Percentiles rank a stretch among this genome's conserved stretches.
Evolutionary conservation across 1,139 yeast species (phyloP).

Genomic region (Yamadazyma dendronema): DNA sequence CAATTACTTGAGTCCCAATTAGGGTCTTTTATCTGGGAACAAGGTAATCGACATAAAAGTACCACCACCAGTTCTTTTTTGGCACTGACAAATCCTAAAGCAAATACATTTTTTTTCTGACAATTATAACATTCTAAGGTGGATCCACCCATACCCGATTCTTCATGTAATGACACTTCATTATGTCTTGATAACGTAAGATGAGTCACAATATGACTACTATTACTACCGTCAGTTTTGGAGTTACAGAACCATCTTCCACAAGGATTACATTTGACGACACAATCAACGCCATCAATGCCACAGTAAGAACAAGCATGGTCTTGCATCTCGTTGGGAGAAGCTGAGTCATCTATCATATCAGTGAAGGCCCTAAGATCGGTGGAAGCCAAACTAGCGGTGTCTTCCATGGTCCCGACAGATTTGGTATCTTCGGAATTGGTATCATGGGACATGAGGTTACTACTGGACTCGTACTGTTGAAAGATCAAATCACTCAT

Average conservation of each 20-base stretch:
- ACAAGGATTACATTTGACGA: slow-evolving; percentile 77
- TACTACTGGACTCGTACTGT: slow-evolving; percentile 10
- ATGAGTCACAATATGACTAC: slow-evolving; percentile 87
- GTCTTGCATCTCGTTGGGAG: slow-evolving; percentile 17
- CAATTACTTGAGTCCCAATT: slow-evolving; percentile 90
- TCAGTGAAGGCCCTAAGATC: background rate
- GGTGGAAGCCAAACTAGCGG: slow-evolving; percentile 1
- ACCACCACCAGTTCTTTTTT: slow-evolving; percentile 87
- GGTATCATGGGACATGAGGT: background rate
- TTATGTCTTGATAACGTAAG: slow-evolving; percentile 80
- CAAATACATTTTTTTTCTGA: slow-evolving; percentile 78
- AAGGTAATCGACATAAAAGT: slow-evolving; percentile 82
- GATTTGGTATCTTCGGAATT: background rate
- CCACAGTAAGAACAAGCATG: slow-evolving; percentile 79
- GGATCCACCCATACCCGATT: slow-evolving; percentile 82
- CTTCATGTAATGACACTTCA: slow-evolving; percentile 70
- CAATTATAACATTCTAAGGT: slow-evolving; percentile 88
- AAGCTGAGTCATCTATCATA: background rate
- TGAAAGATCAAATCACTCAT: slow-evolving; percentile 29
- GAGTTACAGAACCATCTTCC: slow-evolving; percentile 90
- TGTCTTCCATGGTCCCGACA: slow-evolving; percentile 4
- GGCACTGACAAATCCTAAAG: slow-evolving; percentile 86
- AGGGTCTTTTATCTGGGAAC: slow-evolving; percentile 71
- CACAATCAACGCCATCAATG: slow-evolving; percentile 59
- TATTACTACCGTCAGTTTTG: slow-evolving; percentile 50